Evolutionary conservation across 2,329 filamentous ascomycete species (phyloP), one percentile per base, ranked within the genome.

Genomic region (Ophiocordyceps camponoti-floridani): DNA sequence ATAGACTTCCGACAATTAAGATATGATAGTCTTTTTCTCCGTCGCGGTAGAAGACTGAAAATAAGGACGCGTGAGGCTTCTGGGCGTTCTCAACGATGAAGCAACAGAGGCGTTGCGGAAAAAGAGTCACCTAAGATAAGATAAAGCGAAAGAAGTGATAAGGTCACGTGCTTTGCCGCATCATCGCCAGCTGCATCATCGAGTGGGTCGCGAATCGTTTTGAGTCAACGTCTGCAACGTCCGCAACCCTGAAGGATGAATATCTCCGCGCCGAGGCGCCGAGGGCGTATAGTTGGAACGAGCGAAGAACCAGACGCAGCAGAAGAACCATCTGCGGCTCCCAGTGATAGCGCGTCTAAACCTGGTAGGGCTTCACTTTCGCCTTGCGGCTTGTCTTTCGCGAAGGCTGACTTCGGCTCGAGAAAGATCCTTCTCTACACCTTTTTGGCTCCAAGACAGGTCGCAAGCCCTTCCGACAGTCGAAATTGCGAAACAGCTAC

Each of bases 211-310:
- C 23, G 23, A 23, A 23, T 5, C 23, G 23, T 23, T 23, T 23
- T 23, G 23, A 23, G 23, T 23, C 23, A 23, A 23, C 23, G 5
- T 23, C 23, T 5, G 23, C 23, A 23, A 23, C 4, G 23, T 3
- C 23, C 23, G 23, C 23, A 23, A 23, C 23, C 23, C 23, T 23
- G 23, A 50, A 62, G 46, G 12, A 76, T 76, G 72, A 72, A 65
- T 50, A 62, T 70, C 6, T 79, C 79, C 46, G 66, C 64, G 4
- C 60, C 67, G 1, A 79, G 75, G 54, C 64, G 75, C 50, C 87
- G 91, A 53, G 79, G 84, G 42, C 81, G 84, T 51, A 82, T 87
- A 55, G 83, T 94, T 52, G 81, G 77, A 42, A 68, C 76, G 0
- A 69, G 76, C 40, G 82, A 85, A 41, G 76, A 79, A 12, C 77